These are phyloP conservation scores for Phytophthora boehmeriae DNA, from an alignment of 352 stramenopile species.

Conservation along the genomic window DNA sequence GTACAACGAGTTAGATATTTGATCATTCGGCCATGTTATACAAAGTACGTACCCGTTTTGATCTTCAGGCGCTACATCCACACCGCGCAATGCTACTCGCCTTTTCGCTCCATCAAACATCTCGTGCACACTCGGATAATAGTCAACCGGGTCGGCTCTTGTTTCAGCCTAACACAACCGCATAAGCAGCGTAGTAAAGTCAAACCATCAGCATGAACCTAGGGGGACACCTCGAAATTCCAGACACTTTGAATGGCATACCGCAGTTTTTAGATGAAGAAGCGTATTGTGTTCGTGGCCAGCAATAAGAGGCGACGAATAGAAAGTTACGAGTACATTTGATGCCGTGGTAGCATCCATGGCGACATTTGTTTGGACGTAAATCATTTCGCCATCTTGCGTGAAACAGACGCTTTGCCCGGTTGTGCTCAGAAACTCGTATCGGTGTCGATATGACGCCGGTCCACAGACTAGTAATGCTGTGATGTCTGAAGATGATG, in stretches of 20 bases:
- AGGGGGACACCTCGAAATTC: not conserved
- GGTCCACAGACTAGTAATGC: slow-evolving; percentile 61
- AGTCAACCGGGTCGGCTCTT: slow-evolving; percentile 26
- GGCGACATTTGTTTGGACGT: slow-evolving; percentile 55
- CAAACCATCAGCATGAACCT: too few relatives aligned
- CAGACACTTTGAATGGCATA: slow-evolving; percentile 19
- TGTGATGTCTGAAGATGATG: slow-evolving; percentile 50
- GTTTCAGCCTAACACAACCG: slow-evolving; percentile 18
- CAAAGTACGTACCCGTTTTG: slow-evolving; percentile 49
- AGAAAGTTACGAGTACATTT: slow-evolving; percentile 70
- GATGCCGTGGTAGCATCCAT: slow-evolving; percentile 57
- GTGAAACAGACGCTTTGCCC: slow-evolving; percentile 41
- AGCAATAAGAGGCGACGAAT: slow-evolving; percentile 38
- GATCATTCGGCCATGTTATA: slow-evolving; percentile 7
- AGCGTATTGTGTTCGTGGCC: slow-evolving; percentile 52
- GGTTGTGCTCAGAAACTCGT: slow-evolving; percentile 57
- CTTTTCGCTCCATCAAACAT: slow-evolving; percentile 66
- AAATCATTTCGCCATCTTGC: slow-evolving; percentile 40
- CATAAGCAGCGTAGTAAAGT: too few relatives aligned
- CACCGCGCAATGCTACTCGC: slow-evolving; percentile 42
- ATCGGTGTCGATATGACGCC: slow-evolving; percentile 69
- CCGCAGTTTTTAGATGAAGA: slow-evolving; percentile 42
- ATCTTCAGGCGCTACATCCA: slow-evolving; percentile 45
- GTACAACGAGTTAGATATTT: slow-evolving; percentile 21
- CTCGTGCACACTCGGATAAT: slow-evolving; percentile 24